Evolutionary conservation across 2,329 filamentous ascomycete genomes (phyloP).

Genomic region (Claviceps humidiphila): DNA sequence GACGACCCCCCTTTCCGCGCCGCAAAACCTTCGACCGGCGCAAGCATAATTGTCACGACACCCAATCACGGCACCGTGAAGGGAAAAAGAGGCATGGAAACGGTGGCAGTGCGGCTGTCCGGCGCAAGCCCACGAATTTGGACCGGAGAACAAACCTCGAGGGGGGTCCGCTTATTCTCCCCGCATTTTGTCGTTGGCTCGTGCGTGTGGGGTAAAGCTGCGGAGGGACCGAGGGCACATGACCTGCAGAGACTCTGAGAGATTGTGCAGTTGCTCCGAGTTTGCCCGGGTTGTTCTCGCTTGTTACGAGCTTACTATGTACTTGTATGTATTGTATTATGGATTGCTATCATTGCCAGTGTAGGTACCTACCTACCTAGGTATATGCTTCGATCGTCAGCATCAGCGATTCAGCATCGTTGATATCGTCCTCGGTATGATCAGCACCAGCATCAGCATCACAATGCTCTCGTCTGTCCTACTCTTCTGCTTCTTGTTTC

Average conservation of each 20-base stretch:
- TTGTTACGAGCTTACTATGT: background rate
- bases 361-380: no score
- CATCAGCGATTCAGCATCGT: no score
- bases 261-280: background rate
- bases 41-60: no score
- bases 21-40: no score
- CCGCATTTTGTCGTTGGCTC: background rate
- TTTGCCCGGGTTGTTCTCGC: background rate
- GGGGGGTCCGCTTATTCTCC: no score
- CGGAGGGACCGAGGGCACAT: background rate
- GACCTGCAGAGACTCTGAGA: background rate
- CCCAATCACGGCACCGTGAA: no score
- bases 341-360: no score
- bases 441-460: background rate
- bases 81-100: background rate
- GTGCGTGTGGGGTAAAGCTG: background rate
- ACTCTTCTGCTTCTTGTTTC: slow-evolving; percentile 6
- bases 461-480: background rate
- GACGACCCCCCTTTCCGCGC: no score
- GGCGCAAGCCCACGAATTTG: slow-evolving; percentile 18
- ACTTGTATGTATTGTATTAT: background rate
- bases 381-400: no score
- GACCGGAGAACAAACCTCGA: slow-evolving; percentile 16
- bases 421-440: background rate
- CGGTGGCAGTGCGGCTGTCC: background rate